Conservation (phyloP, 2,329 filamentous ascomycete genomes). For the Paecilomyces dactylethromorphus region DNA sequence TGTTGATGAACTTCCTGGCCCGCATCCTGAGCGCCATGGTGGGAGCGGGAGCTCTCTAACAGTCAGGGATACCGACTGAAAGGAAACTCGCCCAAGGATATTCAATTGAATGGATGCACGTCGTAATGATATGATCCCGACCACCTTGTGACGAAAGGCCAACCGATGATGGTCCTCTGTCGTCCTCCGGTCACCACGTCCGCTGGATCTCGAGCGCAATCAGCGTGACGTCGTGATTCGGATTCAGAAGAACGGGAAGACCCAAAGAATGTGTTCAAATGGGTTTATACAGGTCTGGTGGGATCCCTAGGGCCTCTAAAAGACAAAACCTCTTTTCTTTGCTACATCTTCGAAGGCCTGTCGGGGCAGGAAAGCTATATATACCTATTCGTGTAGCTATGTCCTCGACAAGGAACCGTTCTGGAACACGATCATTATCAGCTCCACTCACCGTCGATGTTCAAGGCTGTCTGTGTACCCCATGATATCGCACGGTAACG, state of each 20-base stretch:
- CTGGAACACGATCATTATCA: neutral
- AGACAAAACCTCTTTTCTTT: neutral
- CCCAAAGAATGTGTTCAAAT: neutral
- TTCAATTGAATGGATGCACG: neutral
- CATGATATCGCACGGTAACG: neutral
- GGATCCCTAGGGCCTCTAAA: neutral
- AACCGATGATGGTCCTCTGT: neutral
- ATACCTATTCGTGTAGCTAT: neutral
- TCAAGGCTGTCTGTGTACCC: neutral
- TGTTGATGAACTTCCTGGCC: constrained; percentile 35
- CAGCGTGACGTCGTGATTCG: neutral
- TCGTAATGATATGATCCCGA: neutral
- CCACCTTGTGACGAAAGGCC: no score
- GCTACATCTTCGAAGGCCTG: neutral
- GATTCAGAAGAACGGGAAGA: neutral
- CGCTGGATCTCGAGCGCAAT: neutral
- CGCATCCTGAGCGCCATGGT: constrained; percentile 16
- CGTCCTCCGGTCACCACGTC: neutral
- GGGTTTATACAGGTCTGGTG: neutral
- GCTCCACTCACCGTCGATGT: neutral
- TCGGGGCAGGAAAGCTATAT: neutral
- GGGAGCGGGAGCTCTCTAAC: neutral
- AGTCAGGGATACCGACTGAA: neutral
- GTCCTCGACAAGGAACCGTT: neutral
- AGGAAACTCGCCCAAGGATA: neutral